Conservation (phyloP, 176 grass and related monocot genomes). For the Dactylis glomerata region DNA sequence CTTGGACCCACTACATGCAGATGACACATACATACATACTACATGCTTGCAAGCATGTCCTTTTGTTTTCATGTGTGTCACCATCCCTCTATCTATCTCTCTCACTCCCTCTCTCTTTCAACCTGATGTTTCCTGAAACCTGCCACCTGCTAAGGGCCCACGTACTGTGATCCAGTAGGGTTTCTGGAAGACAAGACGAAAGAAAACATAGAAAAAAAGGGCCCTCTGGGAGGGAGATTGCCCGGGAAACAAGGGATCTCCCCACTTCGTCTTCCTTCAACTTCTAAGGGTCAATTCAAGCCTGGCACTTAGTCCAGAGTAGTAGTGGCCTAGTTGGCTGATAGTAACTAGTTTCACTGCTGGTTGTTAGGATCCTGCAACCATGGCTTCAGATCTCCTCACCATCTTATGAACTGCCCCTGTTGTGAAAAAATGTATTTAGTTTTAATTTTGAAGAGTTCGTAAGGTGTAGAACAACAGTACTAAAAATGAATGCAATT, state of each 20-base stretch:
- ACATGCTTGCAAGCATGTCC: slow-evolving; percentile 26
- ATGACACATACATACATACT: slow-evolving; percentile 32
- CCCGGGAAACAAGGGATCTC: slow-evolving; percentile 53
- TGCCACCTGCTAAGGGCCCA: slow-evolving; percentile 26
- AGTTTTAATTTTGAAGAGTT: neutral
- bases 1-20: slow-evolving; percentile 41
- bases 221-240: slow-evolving; percentile 40
- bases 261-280: slow-evolving; percentile 22
- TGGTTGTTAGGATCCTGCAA: slow-evolving; percentile 33
- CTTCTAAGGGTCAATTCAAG: slow-evolving; percentile 51
- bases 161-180: slow-evolving; percentile 35
- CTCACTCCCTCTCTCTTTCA: slow-evolving; percentile 32
- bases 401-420: slow-evolving; percentile 44
- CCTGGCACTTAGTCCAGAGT: slow-evolving; percentile 37
- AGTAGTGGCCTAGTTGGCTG: slow-evolving; percentile 25
- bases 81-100: slow-evolving; percentile 11
- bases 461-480: neutral
- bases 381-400: slow-evolving; percentile 44
- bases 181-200: slow-evolving; percentile 34
- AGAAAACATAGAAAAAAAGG: slow-evolving; percentile 7
- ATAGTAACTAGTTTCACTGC: slow-evolving; percentile 21
- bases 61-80: slow-evolving; percentile 48
- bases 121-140: slow-evolving; percentile 61
- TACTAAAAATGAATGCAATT: neutral
- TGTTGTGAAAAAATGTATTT: slow-evolving; percentile 28